These are phyloP conservation scores for Dactylellina sp. DNA, from an alignment of 2,329 filamentous ascomycete species.

Conservation along the genomic window DNA sequence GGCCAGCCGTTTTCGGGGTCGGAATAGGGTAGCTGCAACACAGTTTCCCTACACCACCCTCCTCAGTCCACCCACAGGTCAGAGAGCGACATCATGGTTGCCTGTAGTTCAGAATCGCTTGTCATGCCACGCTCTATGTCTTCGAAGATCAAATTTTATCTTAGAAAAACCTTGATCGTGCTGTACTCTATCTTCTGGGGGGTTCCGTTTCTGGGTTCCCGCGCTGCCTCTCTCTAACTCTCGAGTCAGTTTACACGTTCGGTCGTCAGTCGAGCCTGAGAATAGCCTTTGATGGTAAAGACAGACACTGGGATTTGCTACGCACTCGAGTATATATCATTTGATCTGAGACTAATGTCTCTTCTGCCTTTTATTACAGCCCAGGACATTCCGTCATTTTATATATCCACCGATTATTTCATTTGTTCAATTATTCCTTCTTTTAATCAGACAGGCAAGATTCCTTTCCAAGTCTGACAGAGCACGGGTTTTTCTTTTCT, in stretches of 20 bases:
- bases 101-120: too few relatives aligned
- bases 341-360: constrained; percentile 1
- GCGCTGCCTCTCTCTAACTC: constrained; percentile 3
- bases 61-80: too few relatives aligned
- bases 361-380: not conserved
- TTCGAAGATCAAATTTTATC: constrained; percentile 39
- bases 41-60: too few relatives aligned
- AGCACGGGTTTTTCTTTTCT: not conserved
- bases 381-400: constrained; percentile 6
- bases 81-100: too few relatives aligned
- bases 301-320: not conserved
- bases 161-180: constrained; percentile 6
- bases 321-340: constrained; percentile 6
- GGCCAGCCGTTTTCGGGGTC: not conserved
- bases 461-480: too few relatives aligned
- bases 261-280: too few relatives aligned
- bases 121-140: not conserved
- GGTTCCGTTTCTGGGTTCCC: constrained; percentile 20
- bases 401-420: not conserved
- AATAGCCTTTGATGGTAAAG: not conserved
- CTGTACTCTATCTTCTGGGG: constrained; percentile 2
- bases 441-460: not conserved
- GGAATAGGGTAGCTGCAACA: too few relatives aligned
- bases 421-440: not conserved
- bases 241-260: not conserved